These are phyloP conservation scores for Cryptosporidium sp. DNA, from an alignment of 169 alveolate genomes.

Conservation along the genomic window DNA sequence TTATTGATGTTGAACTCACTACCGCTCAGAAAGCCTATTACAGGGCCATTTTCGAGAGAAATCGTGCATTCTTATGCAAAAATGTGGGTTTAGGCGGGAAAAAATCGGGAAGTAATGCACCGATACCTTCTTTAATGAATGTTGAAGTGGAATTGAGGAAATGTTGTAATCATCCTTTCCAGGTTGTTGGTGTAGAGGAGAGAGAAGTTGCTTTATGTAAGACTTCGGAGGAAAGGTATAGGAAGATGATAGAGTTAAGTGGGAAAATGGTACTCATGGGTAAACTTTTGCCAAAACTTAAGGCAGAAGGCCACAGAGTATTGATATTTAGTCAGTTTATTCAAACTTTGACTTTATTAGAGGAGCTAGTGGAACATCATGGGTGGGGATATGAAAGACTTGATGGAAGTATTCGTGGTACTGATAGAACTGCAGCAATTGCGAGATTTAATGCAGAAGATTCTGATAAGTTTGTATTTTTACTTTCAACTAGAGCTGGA, in stretches of 20 bases:
- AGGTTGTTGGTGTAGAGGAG: conserved; percentile 91
- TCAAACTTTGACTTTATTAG: conserved; percentile 88
- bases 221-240: conserved; percentile 76
- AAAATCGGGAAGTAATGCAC: conserved; percentile 74
- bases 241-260: conserved; percentile 84
- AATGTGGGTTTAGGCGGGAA: conserved; percentile 63
- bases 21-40: conserved; percentile 86
- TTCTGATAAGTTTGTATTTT: conserved; percentile 86
- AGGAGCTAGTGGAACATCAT: conserved; percentile 85
- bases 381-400: conserved; percentile 87
- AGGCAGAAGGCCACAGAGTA: conserved; percentile 88
- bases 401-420: conserved; percentile 89
- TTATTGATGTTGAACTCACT: conserved; percentile 92
- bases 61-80: conserved; percentile 79
- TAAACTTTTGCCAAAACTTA: conserved; percentile 86
- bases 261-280: conserved; percentile 86
- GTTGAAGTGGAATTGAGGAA: conserved; percentile 92
- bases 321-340: conserved; percentile 91
- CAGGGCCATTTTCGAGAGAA: conserved; percentile 90
- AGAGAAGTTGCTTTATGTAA: conserved; percentile 68
- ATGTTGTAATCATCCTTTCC: conserved; percentile 95
- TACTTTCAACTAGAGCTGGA: conserved; percentile 93
- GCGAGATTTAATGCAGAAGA: conserved; percentile 86
- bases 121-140: conserved; percentile 86
- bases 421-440: conserved; percentile 84